Base-by-base conservation (phyloP, 306 rosid genomes). In the Quercus variabilis region DNA sequence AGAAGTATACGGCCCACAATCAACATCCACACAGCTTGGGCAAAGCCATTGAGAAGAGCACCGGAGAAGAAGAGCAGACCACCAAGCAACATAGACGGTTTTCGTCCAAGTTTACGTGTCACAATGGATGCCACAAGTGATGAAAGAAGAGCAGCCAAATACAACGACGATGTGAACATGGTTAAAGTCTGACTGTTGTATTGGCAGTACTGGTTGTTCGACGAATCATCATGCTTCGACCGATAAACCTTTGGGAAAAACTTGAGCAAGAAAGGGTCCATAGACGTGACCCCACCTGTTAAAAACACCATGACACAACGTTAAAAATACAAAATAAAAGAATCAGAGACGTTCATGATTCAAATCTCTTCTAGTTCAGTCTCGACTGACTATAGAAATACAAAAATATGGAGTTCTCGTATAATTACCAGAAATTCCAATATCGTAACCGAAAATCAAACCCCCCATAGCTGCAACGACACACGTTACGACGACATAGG, bases 391-490 rank as follows among this genome's bases (percentile, higher is more conserved):
- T 38, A 2, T 1, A 38, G 3, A 38, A 38, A 38, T 38, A 38
- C 11, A 38, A 38, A 38, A 38, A 38, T 7, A 38, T 7, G 11
- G 3, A n/a, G 5, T 21, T 10, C 2, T 15, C 2, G 14, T 5
- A 49, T 19, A 20, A 4, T 10, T 84, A 94, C 99, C 99, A 6
- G 99, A 94, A 80, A 94, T 94, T n/a, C 99, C 99, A 46, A 94
- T 92, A 65, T 94, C 99, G 84, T 92, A 92, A 4, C 99, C 99
- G 69, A 94, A 94, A 77, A 94, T 94, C n/a, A 94, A 82, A 6
- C 99, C 99, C 2, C 99, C 99, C 99, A 92, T 92, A 82, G 92
- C 99, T 0, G 99, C 99, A 21, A 92, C 94, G 26, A 94, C 80
- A 28, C 99, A 94, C 65, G 99, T 91, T 57, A 87, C 73, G 1